Percentiles rank a stretch among this genome's conserved stretches.
These are phyloP conservation scores for Leccinum glutinopallens DNA, from an alignment of 1,284 basidiomycete genomes.

Conservation along the genomic window DNA sequence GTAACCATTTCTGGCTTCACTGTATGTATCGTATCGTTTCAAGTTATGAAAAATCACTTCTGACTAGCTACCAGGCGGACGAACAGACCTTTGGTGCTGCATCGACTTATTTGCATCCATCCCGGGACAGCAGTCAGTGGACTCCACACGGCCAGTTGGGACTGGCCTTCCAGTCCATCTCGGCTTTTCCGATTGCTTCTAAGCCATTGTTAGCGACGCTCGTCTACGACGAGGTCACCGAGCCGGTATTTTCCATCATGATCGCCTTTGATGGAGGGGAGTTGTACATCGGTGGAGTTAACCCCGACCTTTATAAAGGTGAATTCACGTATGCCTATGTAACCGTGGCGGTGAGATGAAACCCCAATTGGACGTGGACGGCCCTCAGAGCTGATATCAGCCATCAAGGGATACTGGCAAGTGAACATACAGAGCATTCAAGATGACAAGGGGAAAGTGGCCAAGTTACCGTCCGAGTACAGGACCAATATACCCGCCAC, in stretches of 20 bases:
- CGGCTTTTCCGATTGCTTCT: neutral
- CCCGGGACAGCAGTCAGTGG: neutral
- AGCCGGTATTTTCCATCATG: neutral
- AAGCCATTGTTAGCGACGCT: neutral
- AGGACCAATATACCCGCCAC: neutral
- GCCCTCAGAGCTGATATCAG: neutral
- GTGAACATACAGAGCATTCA: neutral
- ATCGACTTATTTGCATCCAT: neutral
- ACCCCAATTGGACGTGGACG: neutral
- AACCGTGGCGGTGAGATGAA: neutral
- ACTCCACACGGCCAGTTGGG: neutral
- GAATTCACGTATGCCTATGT: neutral
- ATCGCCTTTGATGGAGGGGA: neutral
- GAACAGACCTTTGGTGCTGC: neutral
- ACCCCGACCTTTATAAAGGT: neutral
- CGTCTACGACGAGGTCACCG: neutral
- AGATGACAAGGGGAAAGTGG: neutral
- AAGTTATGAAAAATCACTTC: neutral
- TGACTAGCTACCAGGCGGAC: neutral
- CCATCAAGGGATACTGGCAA: neutral
- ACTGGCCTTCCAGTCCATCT: neutral
- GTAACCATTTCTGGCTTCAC: neutral
- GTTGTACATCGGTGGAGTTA: neutral
- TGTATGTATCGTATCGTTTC: neutral
- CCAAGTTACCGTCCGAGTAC: too few species aligned